phyloP scores from a whole-genome alignment of 495 filamentous ascomycete species.

The Tuber melanosporum region DNA sequence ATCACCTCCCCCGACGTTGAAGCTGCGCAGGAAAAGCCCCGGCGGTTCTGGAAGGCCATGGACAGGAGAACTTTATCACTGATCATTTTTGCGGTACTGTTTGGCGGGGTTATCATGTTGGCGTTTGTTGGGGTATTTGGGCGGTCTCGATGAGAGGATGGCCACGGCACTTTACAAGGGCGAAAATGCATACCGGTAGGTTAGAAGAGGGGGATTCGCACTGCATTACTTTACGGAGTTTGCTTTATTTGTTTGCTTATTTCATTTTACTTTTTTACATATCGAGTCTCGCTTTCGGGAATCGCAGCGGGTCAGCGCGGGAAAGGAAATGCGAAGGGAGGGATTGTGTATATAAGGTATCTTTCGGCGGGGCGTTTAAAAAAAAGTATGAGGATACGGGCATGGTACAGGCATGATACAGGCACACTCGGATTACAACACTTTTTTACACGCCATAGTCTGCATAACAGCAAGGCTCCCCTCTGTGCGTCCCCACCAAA shows the following conservation, averaged over 20 bases:
- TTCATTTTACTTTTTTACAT: background rate
- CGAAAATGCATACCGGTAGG: background rate
- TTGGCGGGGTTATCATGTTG: background rate
- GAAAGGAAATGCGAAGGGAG: background rate
- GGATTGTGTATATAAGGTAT: background rate
- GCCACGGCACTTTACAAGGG: background rate
- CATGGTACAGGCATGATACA: background rate
- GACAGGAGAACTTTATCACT: background rate
- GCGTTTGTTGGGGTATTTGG: background rate
- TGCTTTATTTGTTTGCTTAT: background rate
- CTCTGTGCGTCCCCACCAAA: background rate
- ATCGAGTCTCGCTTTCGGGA: background rate
- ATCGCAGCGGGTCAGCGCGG: background rate
- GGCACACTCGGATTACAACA: background rate
- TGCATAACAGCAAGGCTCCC: background rate
- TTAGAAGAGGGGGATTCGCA: background rate
- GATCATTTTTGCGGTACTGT: background rate
- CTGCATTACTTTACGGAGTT: background rate
- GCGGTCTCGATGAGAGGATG: background rate
- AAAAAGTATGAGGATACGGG: background rate
- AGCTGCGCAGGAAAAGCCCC: background rate
- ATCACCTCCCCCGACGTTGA: slow-evolving; percentile 18
- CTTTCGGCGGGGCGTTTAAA: background rate
- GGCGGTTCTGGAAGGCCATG: background rate
- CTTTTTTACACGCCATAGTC: background rate